A percentile compares a stretch with the other conserved stretches of the same genome.
Conservation (phyloP, 2,329 filamentous ascomycete genomes). For the Amphichorda felina region DNA sequence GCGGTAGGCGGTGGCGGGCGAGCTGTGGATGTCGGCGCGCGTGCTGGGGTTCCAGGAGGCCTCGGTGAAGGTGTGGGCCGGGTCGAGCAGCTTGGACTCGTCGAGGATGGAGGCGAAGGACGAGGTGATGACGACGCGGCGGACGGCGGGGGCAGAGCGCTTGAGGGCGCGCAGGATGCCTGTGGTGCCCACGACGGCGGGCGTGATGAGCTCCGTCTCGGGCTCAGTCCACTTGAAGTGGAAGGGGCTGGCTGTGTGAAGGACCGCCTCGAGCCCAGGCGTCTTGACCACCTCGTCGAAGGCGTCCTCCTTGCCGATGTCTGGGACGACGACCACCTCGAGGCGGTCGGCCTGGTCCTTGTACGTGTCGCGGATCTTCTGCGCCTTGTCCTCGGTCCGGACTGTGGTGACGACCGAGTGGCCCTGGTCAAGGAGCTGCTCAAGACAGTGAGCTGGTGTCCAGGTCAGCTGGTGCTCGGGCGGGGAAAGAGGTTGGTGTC, state of each 20-base stretch:
- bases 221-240: conserved; percentile 39
- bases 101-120: conserved; percentile 56
- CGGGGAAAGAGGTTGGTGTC: no score
- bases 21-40: conserved; percentile 30
- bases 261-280: conserved; percentile 39
- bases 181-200: conserved; percentile 31
- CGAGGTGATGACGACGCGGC: conserved; percentile 43
- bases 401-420: conserved; percentile 45
- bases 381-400: conserved; percentile 39
- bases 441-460: conserved; percentile 37
- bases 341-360: conserved; percentile 30
- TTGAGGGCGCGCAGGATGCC: conserved; percentile 23
- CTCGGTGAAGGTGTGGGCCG: conserved; percentile 38
- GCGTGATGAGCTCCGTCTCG: conserved; percentile 29
- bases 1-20: conserved; percentile 25
- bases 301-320: conserved; percentile 62
- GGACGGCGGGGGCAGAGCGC: conserved; percentile 8
- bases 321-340: conserved; percentile 52
- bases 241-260: conserved; percentile 51
- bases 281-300: conserved; percentile 53
- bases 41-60: conserved; percentile 46
- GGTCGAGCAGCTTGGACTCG: conserved; percentile 27
- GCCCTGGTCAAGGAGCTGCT: conserved; percentile 37
- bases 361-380: conserved; percentile 36
- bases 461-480: no score